phyloP scores from a whole-genome alignment of 176 grass and related monocot genomes.

The Cymbopogon citratus region DNA sequence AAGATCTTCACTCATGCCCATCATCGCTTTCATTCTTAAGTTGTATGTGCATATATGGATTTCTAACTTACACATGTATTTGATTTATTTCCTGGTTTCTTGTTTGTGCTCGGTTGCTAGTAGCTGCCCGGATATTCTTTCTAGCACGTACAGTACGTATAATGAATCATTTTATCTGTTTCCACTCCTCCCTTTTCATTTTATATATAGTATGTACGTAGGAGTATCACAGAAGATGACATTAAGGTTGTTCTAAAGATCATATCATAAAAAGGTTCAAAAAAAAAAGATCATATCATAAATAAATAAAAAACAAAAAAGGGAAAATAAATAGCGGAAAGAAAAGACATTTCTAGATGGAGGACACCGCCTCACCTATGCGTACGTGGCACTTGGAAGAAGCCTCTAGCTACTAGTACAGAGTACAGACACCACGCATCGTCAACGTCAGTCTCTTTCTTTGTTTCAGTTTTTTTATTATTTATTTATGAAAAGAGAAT shows the following conservation, averaged over 20 bases:
- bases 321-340: neutral
- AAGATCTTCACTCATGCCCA: neutral
- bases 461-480: neutral
- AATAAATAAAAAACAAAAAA: neutral
- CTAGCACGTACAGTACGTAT: neutral
- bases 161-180: neutral
- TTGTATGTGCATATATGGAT: neutral
- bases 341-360: neutral
- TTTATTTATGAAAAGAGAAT: no score
- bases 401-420: neutral
- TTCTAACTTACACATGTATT: neutral
- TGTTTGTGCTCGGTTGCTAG: neutral
- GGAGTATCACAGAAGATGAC: neutral
- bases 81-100: neutral
- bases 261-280: no score
- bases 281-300: no score
- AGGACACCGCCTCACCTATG: neutral
- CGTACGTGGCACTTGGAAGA: neutral
- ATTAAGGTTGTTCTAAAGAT: neutral
- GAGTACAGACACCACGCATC: neutral
- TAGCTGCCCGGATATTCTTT: neutral
- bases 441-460: neutral
- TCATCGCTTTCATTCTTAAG: neutral
- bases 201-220: neutral
- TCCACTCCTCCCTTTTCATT: no score